phyloP scores from a whole-genome alignment of 306 rosid species.

The Dryas drummondii region DNA sequence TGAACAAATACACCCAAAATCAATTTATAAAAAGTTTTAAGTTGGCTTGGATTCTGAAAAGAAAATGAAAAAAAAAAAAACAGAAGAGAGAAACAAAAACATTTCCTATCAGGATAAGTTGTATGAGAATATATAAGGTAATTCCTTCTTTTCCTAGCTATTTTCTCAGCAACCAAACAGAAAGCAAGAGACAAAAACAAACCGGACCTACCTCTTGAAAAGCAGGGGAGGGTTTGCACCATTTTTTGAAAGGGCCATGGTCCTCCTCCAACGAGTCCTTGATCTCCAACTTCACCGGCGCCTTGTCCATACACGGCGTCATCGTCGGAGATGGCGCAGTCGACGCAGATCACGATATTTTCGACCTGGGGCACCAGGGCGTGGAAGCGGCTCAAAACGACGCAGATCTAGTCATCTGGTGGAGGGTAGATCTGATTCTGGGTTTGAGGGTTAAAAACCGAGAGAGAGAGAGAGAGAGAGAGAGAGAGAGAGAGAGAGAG shows the following conservation, averaged over 20 bases:
- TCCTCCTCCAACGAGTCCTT: constrained; percentile 69
- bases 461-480: background rate
- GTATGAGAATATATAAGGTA: background rate
- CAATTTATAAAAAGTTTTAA: background rate
- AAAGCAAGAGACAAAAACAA: background rate
- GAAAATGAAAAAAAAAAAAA: background rate
- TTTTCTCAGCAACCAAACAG: too few species aligned
- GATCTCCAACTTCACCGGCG: constrained; percentile 65
- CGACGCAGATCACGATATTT: too few species aligned
- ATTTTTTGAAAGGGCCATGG: constrained; percentile 57
- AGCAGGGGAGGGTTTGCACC: constrained; percentile 47
- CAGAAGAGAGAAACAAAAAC: background rate
- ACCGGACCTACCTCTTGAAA: constrained; percentile 42
- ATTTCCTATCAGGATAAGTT: background rate
- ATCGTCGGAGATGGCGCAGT: too few species aligned
- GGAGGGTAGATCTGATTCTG: too few species aligned
- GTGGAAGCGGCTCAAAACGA: too few species aligned
- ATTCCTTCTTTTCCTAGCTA: background rate
- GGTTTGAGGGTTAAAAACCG: background rate
- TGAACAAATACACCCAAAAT: background rate
- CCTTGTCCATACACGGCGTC: constrained; percentile 7
- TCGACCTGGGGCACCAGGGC: too few species aligned
- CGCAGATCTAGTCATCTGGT: too few species aligned
- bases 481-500: too few species aligned
- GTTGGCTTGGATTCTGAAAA: background rate